A percentile compares a stretch with the other conserved stretches of the same genome.
Conservation (phyloP, 2,329 filamentous ascomycete genomes). For the Leptographium radiaticola region DNA sequence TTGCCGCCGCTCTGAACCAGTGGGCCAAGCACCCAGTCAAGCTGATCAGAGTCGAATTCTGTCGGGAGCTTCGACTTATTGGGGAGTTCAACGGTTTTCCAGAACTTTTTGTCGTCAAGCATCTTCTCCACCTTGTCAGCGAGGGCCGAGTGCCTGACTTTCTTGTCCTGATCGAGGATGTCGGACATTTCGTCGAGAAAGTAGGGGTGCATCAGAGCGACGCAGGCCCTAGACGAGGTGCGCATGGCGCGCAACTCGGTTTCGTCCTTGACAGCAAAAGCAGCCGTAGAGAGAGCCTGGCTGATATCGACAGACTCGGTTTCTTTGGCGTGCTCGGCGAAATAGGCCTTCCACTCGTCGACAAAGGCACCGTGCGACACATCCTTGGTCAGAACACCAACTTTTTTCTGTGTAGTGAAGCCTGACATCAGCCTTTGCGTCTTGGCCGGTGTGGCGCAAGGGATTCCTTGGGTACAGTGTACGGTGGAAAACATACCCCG, state of each 20-base stretch:
- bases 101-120: conserved; percentile 88
- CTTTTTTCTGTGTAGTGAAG: conserved; percentile 55
- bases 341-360: conserved; percentile 88
- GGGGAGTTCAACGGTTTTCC: conserved; percentile 62
- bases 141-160: conserved; percentile 78
- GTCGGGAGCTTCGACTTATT: conserved; percentile 64
- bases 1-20: conserved; percentile 91
- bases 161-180: conserved; percentile 91
- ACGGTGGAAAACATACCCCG: conserved; percentile 48
- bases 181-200: conserved; percentile 98
- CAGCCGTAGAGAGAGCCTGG: conserved; percentile 64
- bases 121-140: conserved; percentile 83
- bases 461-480: too few species aligned
- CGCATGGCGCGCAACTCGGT: conserved; percentile 87
- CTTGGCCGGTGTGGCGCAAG: background rate
- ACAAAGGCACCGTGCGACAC: conserved; percentile 76
- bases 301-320: conserved; percentile 81
- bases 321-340: conserved; percentile 67
- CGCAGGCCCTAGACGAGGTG: conserved; percentile 85
- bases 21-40: conserved; percentile 89
- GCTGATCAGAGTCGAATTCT: conserved; percentile 75
- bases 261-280: conserved; percentile 89
- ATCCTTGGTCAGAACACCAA: conserved; percentile 78
- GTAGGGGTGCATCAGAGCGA: conserved; percentile 88
- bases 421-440: background rate